A percentile compares a stretch with the other conserved stretches of the same genome.
Evolutionary conservation across 2,329 filamentous ascomycete species (phyloP).

Genomic region (Tolypocladium tundrense): DNA sequence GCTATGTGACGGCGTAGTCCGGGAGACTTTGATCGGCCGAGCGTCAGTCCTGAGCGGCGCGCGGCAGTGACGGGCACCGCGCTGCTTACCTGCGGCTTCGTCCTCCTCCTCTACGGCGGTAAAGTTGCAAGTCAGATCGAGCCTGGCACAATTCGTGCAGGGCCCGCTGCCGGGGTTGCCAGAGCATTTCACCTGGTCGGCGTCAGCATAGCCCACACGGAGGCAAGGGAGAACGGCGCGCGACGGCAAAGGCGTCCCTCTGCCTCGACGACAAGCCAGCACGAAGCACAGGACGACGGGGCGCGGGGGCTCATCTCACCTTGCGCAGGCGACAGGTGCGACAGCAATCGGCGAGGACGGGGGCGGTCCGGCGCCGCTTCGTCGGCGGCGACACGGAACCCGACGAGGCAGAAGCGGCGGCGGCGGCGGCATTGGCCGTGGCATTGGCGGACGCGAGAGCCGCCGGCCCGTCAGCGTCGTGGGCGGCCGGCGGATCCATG

Average conservation of each 20-base stretch:
- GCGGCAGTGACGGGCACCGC: neutral
- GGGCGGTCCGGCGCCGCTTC: constrained; percentile 22
- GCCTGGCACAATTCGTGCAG: constrained; percentile 26
- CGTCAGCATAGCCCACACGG: neutral
- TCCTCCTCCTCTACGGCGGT: constrained; percentile 9
- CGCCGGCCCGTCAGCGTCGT: constrained; percentile 4
- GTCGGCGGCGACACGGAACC: constrained; percentile 10
- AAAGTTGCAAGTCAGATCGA: constrained; percentile 27
- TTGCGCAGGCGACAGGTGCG: constrained; percentile 28
- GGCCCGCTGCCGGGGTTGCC: constrained; percentile 24
- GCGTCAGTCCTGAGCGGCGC: neutral
- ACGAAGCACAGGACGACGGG: neutral
- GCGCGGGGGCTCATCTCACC: constrained; percentile 11
- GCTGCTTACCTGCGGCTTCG: constrained; percentile 11
- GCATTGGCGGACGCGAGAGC: constrained; percentile 2
- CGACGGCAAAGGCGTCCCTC: neutral
- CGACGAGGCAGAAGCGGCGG: constrained; percentile 1
- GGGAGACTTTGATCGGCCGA: constrained; percentile 18
- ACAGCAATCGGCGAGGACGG: constrained; percentile 20
- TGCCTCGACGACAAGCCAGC: neutral
- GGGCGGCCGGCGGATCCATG: constrained; percentile 7
- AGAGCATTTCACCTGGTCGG: constrained; percentile 29
- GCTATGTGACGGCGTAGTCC: constrained; percentile 28
- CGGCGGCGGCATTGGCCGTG: neutral
- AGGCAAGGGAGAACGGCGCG: neutral